Evolutionary conservation across 345 rosid species (phyloP), one percentile per base, ranked within the genome.

Genomic region (Citrus maxima): DNA sequence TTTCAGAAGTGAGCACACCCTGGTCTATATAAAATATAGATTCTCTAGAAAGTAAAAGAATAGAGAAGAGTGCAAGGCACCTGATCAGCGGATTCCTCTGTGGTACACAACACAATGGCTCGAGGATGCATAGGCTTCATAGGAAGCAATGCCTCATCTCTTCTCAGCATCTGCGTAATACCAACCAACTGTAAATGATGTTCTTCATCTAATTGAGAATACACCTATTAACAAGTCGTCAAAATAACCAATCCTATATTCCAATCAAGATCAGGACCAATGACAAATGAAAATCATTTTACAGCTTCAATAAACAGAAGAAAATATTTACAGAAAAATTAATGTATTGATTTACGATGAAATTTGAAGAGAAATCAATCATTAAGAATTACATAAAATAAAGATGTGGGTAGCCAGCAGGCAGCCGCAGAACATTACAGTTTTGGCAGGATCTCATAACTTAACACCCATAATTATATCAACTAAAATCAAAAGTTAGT

Each of bases 1-100:
- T 22, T 61, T 22, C 64, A 77, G 72, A 63, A 27, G 21, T 5
- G 6, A 59, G 56, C 30, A 18, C 4, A 16, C 6, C 13, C n/a
- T 7, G 19, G 32, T 65, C 21, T 56, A n/a, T n/a, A 13, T 6
- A 74, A 49, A n/a, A 19, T 30, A 61, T 46, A 46, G 13, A 74
- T 64, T 34, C 68, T 32, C 59, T 10, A 30, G 24, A 46, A 58
- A 55, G 18, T n/a, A 19, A 32, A 24, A 25, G 5, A 46, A n/a
- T 34, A 18, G 35, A 64, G 51, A 46, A 12, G 51, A 46, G 18
- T 12, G 51, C 55, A 74, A 76, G 14, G 58, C 14, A 91, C 93
- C 93, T 91, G 86, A 79, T 91, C 92, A 21, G 85, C 86, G 21
- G 80, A 87, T 85, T 90, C 93, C 49, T 91, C 89, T 4, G 95